Conservation (phyloP, 345 rosid genomes). For the Aegle marmelos region DNA sequence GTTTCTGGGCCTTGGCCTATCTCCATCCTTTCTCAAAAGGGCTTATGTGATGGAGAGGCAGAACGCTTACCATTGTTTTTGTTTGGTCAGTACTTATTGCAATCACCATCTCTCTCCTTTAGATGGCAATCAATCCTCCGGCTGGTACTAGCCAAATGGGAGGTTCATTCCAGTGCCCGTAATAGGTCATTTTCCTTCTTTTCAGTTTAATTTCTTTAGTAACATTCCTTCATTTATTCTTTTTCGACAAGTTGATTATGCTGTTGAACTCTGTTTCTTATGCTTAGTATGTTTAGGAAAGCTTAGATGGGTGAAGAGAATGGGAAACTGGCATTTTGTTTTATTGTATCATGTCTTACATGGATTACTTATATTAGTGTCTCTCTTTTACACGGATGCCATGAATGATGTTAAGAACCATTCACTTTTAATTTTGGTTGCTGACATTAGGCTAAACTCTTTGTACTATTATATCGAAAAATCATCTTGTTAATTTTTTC, state of each 20-base stretch:
- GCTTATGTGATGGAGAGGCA: constrained; percentile 94
- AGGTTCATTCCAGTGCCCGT: constrained; percentile 91
- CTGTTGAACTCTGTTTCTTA: constrained; percentile 16
- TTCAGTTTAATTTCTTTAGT: constrained; percentile 8
- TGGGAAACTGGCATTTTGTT: constrained; percentile 13
- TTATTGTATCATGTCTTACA: constrained; percentile 1
- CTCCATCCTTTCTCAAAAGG: constrained; percentile 96
- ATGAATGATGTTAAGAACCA: not conserved
- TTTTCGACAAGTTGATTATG: constrained; percentile 11
- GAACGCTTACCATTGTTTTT: constrained; percentile 91
- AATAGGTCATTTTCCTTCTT: constrained; percentile 34
- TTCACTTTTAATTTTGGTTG: too few relatives aligned
- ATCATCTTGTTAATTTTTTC: too few relatives aligned
- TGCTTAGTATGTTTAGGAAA: not conserved
- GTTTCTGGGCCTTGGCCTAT: constrained; percentile 98
- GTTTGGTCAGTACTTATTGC: constrained; percentile 98
- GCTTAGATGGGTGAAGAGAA: constrained; percentile 3
- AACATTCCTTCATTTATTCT: constrained; percentile 23
- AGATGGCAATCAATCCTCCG: constrained; percentile 96
- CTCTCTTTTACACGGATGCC: not conserved
- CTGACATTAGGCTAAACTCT: too few relatives aligned
- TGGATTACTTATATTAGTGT: not conserved
- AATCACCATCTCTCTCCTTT: constrained; percentile 89
- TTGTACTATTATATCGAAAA: too few relatives aligned
- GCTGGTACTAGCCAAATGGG: constrained; percentile 68